A percentile compares a stretch with the other conserved stretches of the same genome.
Conservation (phyloP, 2,329 filamentous ascomycete genomes). For the Xylaria sp. region DNA sequence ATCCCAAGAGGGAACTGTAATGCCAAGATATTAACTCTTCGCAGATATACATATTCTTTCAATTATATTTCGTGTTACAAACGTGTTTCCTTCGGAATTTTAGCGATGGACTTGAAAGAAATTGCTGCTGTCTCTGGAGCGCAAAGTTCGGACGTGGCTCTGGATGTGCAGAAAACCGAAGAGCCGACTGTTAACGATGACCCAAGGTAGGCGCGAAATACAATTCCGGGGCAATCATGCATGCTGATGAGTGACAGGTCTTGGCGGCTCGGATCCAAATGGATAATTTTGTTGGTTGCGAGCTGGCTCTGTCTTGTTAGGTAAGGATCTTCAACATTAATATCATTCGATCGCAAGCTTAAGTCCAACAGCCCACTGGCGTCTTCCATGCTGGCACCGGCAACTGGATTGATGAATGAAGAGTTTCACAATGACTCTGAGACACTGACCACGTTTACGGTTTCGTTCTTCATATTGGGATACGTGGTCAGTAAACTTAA, state of each 20-base stretch:
- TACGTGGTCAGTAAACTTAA: conserved; percentile 30
- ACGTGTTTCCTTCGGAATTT: background rate
- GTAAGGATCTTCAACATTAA: conserved; percentile 25
- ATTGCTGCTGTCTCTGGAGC: too few relatives aligned
- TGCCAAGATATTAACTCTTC: background rate
- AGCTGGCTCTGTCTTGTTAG: conserved; percentile 36
- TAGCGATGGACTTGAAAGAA: conserved; percentile 19
- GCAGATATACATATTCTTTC: background rate
- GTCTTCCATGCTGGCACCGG: conserved; percentile 36
- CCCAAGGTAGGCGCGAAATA: conserved; percentile 10
- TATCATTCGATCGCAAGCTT: conserved; percentile 16
- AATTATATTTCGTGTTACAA: background rate
- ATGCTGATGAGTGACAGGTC: conserved; percentile 30
- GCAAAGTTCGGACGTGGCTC: background rate
- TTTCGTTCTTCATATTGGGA: conserved; percentile 38
- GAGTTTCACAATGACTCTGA: conserved; percentile 32
- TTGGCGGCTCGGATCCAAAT: conserved; percentile 32
- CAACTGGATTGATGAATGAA: conserved; percentile 29
- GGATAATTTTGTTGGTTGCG: conserved; percentile 25
- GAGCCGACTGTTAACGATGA: conserved; percentile 4
- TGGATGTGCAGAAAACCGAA: background rate
- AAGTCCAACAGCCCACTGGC: conserved; percentile 29
- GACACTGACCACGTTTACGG: conserved; percentile 34
- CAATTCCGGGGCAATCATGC: background rate
- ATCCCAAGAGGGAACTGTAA: conserved; percentile 6